Conservation (phyloP, 345 rosid genomes). For the Acer saccharum region DNA sequence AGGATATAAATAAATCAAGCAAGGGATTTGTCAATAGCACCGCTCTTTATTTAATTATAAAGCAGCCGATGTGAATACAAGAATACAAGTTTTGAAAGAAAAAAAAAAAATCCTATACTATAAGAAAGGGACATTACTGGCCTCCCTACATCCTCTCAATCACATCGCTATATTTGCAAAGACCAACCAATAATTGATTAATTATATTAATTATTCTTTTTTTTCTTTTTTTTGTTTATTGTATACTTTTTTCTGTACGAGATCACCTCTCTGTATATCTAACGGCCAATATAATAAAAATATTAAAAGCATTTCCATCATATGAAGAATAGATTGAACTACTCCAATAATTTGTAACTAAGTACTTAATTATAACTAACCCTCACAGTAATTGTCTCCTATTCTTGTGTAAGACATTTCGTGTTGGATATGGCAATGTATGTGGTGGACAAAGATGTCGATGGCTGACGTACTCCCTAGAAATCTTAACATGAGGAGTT, state of each 20-base stretch:
- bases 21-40: neutral
- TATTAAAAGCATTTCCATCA: neutral
- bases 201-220: too few relatives aligned
- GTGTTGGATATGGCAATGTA: too few relatives aligned
- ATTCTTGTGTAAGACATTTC: too few relatives aligned
- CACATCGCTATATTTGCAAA: neutral
- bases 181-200: neutral
- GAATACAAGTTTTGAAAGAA: neutral
- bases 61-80: neutral
- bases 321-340: neutral
- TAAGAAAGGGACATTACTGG: neutral
- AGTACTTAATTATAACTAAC: neutral
- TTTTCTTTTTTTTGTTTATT: too few relatives aligned
- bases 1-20: neutral
- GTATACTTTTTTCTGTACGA: too few relatives aligned
- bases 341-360: neutral
- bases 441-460: too few relatives aligned
- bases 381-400: neutral
- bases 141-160: neutral
- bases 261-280: too few relatives aligned
- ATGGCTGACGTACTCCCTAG: too few relatives aligned
- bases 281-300: neutral
- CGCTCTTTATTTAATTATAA: neutral
- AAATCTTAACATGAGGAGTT: too few relatives aligned
- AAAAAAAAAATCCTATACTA: neutral